Conservation (phyloP, 1,284 basidiomycete genomes). For the Sanghuangporus sanghuang region DNA sequence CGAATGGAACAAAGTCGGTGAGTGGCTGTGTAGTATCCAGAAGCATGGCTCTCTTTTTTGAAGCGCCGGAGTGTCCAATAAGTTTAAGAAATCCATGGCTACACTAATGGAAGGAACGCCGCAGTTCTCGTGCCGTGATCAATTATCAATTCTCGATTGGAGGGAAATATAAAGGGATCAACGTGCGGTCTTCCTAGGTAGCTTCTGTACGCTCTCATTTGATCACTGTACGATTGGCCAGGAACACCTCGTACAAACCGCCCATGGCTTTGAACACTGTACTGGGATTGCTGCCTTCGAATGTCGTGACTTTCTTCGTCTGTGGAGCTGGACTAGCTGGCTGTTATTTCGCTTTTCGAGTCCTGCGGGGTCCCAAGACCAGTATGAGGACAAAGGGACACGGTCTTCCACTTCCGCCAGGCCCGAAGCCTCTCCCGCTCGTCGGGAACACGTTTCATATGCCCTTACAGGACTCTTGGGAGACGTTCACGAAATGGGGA, state of each 20-base stretch:
- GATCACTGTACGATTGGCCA: no score
- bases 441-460: constrained; percentile 52
- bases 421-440: constrained; percentile 45
- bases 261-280: neutral
- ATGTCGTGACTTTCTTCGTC: neutral
- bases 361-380: neutral
- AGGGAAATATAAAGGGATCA: no score
- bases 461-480: constrained; percentile 47
- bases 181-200: no score
- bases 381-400: neutral
- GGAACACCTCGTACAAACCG: neutral
- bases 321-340: neutral
- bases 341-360: neutral
- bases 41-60: no score
- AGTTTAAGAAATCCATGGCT: no score
- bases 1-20: no score
- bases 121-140: no score
- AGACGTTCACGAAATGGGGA: constrained; percentile 51
- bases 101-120: no score
- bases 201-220: no score
- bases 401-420: constrained; percentile 37
- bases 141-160: no score
- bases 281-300: neutral
- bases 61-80: no score
- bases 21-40: no score